These are phyloP conservation scores for Pelargonium citronellum DNA, from an alignment of 441 rosid species.

Conservation along the genomic window DNA sequence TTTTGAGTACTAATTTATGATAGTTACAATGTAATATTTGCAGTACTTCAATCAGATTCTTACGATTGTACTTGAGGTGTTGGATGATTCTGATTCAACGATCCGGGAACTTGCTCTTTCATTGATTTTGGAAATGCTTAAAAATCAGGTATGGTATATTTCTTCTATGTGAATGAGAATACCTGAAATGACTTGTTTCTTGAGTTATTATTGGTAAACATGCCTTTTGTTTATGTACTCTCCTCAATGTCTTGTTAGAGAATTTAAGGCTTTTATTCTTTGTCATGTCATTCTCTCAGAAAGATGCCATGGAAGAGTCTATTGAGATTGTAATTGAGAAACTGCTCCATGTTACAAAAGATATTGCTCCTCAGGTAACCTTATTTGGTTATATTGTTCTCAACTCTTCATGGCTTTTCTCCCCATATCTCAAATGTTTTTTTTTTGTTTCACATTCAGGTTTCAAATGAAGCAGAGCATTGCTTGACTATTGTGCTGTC, in stretches of 20 bases:
- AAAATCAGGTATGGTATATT: slow-evolving; percentile 46
- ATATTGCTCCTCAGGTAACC: slow-evolving; percentile 59
- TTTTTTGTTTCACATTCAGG: slow-evolving; percentile 37
- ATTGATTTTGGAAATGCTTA: slow-evolving; percentile 76
- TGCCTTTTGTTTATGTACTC: background rate
- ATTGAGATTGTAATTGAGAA: slow-evolving; percentile 78
- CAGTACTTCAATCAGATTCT: slow-evolving; percentile 98
- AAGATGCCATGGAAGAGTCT: slow-evolving; percentile 78
- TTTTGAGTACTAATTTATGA: background rate
- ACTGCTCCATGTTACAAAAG: slow-evolving; percentile 74
- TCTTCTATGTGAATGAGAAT: background rate
- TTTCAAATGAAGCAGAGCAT: slow-evolving; percentile 79
- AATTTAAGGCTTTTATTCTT: background rate
- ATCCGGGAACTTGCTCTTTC: slow-evolving; percentile 69
- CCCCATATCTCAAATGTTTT: slow-evolving; percentile 19
- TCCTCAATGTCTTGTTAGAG: background rate
- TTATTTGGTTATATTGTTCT: slow-evolving; percentile 13
- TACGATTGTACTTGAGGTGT: slow-evolving; percentile 89
- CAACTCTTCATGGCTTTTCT: slow-evolving; percentile 10
- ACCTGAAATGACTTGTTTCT: background rate
- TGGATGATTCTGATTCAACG: slow-evolving; percentile 69
- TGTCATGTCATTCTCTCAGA: slow-evolving; percentile 38
- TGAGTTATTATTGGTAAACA: background rate
- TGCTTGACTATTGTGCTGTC: slow-evolving; percentile 70
- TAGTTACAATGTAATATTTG: slow-evolving; percentile 14